These are phyloP conservation scores for Chrysoporthe austroafricana DNA, from an alignment of 2,329 filamentous ascomycete species.

Conservation along the genomic window DNA sequence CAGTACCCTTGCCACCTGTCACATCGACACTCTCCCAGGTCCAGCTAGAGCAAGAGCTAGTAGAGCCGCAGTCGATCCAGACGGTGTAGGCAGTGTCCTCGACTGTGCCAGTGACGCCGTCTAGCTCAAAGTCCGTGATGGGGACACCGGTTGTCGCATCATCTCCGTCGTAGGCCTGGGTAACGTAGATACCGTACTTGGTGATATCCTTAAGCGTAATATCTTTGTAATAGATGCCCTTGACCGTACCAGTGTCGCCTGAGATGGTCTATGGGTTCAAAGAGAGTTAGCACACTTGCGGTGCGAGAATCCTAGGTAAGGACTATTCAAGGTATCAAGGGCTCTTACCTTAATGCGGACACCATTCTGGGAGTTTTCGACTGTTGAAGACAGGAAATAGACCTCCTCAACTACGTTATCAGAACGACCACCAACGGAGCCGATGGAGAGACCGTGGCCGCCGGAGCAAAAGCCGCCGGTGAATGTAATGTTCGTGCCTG, in stretches of 20 bases:
- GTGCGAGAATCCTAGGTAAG: not conserved
- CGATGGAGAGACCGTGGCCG: conserved; percentile 60
- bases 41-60: conserved; percentile 9
- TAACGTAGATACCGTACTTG: conserved; percentile 16
- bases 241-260: conserved; percentile 15
- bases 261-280: conserved; percentile 41
- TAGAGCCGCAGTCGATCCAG: conserved; percentile 6
- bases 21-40: not conserved
- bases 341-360: conserved; percentile 4
- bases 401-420: conserved; percentile 58
- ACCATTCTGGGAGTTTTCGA: conserved; percentile 57
- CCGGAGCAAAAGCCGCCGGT: conserved; percentile 49
- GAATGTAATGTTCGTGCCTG: conserved; percentile 48
- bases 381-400: conserved; percentile 50
- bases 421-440: conserved; percentile 57
- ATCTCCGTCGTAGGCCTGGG: conserved; percentile 14
- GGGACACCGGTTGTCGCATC: conserved; percentile 12
- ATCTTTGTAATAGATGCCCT: conserved; percentile 13
- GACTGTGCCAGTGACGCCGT: conserved; percentile 7
- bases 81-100: not conserved
- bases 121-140: conserved; percentile 9
- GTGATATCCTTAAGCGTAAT: conserved; percentile 14
- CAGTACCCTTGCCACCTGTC: conserved; percentile 7
- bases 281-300: conserved; percentile 54
- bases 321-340: not conserved